Base-by-base conservation (phyloP, 805 yeast species). In the Candida qinlingensis region DNA sequence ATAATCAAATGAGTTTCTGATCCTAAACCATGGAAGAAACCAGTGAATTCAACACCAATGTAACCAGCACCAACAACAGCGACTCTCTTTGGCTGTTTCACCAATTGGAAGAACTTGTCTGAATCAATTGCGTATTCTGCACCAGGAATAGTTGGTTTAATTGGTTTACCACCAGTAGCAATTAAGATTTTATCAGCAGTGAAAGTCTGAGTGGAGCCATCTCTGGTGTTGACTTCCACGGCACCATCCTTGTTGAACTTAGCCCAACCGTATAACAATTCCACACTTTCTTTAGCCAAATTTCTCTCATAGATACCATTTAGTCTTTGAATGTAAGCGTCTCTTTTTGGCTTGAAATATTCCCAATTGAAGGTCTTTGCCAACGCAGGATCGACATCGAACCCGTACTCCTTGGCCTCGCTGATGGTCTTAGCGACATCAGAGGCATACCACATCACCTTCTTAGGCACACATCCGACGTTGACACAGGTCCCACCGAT, bases 401-500 rank as follows among this genome's bases (percentile, higher is more conserved):
- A 84, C 0, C 97, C 96, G 64, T 92, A 94, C 54, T 85, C 88
- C 55, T 77, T 72, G 52, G 96, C 96, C 42, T 87, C 84, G 39
- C 74, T 70, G 52, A 86, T 72, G 62, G 81, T 83, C 54, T 79
- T 77, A 19, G 97, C 97, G 66, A 88, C 69, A 59, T 91, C 97
- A 31, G 94, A 83, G 9, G 97, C 97, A 59, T 91, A 85, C 99
- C 99, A 94, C 97, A 94, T 91, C 41, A 94, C 89, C 67, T 94
- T 94, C 75, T 94, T 94, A 42, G 99, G 99, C 43, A 94, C 99
- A 76, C 99, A 94, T 25, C 99, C 99, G 40, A 92, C 98, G 66
- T 94, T 94, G 53, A 94, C 99, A 77, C 99, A 94, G 39, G 99
- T 94, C 30, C 99, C 99, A 50, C 99, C 99, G 69, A 94, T 77